Base-by-base conservation (phyloP, 805 yeast genomes). In the Candida rishiriensis region DNA sequence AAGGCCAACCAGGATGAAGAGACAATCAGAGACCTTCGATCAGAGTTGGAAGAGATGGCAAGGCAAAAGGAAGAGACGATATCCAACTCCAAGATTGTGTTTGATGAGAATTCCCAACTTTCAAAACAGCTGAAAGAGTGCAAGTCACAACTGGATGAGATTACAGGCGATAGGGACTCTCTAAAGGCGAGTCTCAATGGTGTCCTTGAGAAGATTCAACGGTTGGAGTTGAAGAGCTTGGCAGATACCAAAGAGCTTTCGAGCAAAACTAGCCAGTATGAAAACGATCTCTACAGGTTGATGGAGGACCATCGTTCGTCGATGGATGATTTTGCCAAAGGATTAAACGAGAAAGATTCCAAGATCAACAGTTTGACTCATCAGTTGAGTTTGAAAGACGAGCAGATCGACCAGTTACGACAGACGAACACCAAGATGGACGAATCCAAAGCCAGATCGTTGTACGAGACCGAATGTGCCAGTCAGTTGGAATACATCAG, bases 401-500 rank as follows among this genome's bases (percentile, higher is more conserved):
- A 21, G 3, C 50, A 47, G 17, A 44, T 51, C 13, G 26, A 26
- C 12, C 49, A 49, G 18, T 38, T 53, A 10, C 39, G 34, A 29
- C 38, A 39, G 3, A 17, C 35, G 28, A 41, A 35, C 13, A 15
- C 10, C 13, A 47, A 39, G 3, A 43, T 50, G 2, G 42, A 63
- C 29, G 64, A 61, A 31, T 55, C 51, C 9, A 48, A 64, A 30
- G 70, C 65, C 11, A 51, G 63, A 28, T 52, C 66, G 10, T 34
- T 66, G 29, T 59, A 57, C 43, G 66, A 60, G 49, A 53, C 35
- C 48, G 64, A 50, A 58, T 64, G 55, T 44, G 46, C 36, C 18
- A 59, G 70, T 26, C 82, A 78, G 53, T 52, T 75, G 34, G 59
- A 65, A 21, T 70, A 74, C 49, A 60, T 75, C 36, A 64, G 70